Evolutionary conservation across 371 early-diverging fungal species (phyloP).

Genomic region (Circinella umbellata): DNA sequence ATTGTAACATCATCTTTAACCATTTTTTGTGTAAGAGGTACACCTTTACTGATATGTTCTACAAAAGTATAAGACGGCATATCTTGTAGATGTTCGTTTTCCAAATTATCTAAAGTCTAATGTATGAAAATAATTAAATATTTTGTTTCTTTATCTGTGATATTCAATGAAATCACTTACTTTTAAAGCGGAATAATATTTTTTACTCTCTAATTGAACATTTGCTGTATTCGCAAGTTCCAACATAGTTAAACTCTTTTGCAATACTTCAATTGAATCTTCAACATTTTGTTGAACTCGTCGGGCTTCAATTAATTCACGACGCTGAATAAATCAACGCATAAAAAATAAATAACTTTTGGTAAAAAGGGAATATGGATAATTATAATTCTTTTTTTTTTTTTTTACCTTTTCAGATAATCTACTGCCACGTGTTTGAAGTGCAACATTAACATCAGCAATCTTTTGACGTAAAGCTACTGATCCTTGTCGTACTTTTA

Average conservation of each 20-base stretch:
- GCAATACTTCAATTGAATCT: conserved; percentile 81
- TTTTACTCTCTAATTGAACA: conserved; percentile 76
- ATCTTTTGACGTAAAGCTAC: conserved; percentile 84
- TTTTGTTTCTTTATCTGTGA: too few species aligned
- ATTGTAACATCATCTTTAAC: conserved; percentile 84
- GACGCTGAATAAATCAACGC: conserved; percentile 65
- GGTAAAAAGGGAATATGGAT: not conserved
- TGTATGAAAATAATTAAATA: not conserved
- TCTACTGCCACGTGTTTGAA: conserved; percentile 82
- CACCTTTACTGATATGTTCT: conserved; percentile 78
- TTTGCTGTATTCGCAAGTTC: conserved; percentile 89
- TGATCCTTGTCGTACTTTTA: conserved; percentile 92
- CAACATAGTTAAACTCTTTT: conserved; percentile 84
- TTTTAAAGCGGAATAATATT: conserved; percentile 91
- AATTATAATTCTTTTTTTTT: not conserved
- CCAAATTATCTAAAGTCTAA: conserved; percentile 81
- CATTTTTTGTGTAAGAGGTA: conserved; percentile 83
- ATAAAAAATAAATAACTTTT: not conserved
- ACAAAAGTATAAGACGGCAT: conserved; percentile 80
- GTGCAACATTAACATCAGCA: conserved; percentile 78
- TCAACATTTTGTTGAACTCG: conserved; percentile 89
- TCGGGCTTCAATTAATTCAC: conserved; percentile 85
- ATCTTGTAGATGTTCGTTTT: conserved; percentile 70
- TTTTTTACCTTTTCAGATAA: conserved; percentile 74
- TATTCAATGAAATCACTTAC: conserved; percentile 35